These are phyloP conservation scores for Ogataea methylovora DNA, from an alignment of 805 yeast species.

Conservation along the genomic window DNA sequence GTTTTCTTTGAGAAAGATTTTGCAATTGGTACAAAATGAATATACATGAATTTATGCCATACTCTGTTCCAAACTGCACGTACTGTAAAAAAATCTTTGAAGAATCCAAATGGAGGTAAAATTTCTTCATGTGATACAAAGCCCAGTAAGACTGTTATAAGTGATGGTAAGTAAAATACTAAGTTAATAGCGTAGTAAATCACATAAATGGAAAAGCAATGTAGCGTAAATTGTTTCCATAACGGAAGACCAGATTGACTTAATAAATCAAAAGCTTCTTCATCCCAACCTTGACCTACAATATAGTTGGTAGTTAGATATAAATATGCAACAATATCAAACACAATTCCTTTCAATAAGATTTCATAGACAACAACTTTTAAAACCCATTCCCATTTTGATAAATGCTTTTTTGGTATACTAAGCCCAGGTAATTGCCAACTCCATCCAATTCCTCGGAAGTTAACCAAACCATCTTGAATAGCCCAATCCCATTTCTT, in stretches of 20 bases:
- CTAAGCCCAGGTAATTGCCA: no score
- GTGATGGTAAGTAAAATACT: constrained; percentile 1
- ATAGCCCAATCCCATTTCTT: constrained; percentile 8
- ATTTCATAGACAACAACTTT: constrained; percentile 1
- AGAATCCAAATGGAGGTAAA: constrained; percentile 9
- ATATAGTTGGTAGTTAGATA: constrained; percentile 6
- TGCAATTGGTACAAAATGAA: constrained; percentile 7
- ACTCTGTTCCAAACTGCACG: constrained; percentile 9
- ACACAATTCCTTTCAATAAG: constrained; percentile 2
- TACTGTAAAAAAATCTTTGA: constrained; percentile 6
- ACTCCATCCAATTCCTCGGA: constrained; percentile 12
- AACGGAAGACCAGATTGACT: constrained; percentile 4
- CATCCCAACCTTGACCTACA: constrained; percentile 8
- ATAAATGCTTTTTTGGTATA: constrained; percentile 4
- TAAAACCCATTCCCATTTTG: constrained; percentile 1
- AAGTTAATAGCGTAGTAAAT: constrained; percentile 5
- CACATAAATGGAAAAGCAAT: constrained; percentile 5
- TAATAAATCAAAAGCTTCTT: constrained; percentile 3
- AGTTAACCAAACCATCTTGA: constrained; percentile 4
- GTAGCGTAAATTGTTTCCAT: constrained; percentile 5
- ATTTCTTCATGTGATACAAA: constrained; percentile 3
- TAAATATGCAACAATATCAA: constrained; percentile 4
- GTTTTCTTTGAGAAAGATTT: neutral
- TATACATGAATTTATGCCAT: constrained; percentile 12
- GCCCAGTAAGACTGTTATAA: constrained; percentile 1